These are phyloP conservation scores for Aulographum hederae DNA, from an alignment of 2,329 filamentous ascomycete genomes.

Conservation along the genomic window DNA sequence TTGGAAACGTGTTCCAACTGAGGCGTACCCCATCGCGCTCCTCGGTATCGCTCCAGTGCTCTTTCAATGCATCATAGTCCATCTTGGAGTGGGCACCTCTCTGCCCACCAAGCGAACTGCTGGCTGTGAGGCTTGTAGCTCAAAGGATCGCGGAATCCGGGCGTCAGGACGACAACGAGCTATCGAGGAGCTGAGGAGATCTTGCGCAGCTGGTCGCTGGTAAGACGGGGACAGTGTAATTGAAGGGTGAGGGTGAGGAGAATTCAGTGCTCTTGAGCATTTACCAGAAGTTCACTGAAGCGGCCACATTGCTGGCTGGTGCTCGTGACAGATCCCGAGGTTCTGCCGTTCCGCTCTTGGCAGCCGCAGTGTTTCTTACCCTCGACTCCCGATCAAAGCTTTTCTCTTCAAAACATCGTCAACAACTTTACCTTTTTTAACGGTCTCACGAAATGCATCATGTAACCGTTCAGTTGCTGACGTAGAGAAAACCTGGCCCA, in stretches of 20 bases:
- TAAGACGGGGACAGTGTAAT: not conserved
- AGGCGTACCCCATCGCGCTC: slow-evolving; percentile 89
- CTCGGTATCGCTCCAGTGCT: slow-evolving; percentile 92
- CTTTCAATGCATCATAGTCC: slow-evolving; percentile 88
- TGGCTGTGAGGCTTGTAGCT: not conserved
- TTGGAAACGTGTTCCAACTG: slow-evolving; percentile 98
- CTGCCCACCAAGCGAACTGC: not conserved
- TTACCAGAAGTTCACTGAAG: not conserved
- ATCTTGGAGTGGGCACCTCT: slow-evolving; percentile 30
- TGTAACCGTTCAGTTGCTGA: slow-evolving; percentile 49
- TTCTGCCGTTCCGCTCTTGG: slow-evolving; percentile 9
- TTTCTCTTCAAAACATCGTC: slow-evolving; percentile 27
- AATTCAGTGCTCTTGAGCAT: not conserved
- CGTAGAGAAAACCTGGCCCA: slow-evolving; percentile 40
- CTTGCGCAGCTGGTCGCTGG: not conserved
- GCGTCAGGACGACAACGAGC: not conserved
- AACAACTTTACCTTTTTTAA: slow-evolving; percentile 45
- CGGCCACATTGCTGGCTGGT: slow-evolving; percentile 16
- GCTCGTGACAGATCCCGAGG: slow-evolving; percentile 1
- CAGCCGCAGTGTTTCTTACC: slow-evolving; percentile 1
- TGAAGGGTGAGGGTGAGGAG: not conserved
- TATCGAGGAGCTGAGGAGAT: not conserved
- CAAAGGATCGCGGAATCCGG: not conserved
- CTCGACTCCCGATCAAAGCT: slow-evolving; percentile 12
- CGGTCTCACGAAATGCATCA: slow-evolving; percentile 27